phyloP scores from a whole-genome alignment of 139 green algal genomes.

The Asterochloris sp. region DNA sequence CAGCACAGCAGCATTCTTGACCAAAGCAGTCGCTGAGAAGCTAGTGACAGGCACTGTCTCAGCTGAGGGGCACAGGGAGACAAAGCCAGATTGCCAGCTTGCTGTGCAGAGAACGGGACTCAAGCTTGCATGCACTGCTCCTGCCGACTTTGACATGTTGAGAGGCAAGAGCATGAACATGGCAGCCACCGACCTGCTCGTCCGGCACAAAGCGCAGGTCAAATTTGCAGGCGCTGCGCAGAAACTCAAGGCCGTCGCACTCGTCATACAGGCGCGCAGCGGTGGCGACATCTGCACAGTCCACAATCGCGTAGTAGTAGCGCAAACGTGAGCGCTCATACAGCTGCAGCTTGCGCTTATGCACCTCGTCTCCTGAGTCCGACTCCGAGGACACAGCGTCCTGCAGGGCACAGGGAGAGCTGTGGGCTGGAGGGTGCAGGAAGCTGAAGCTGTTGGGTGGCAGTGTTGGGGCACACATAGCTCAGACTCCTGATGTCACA shows the following conservation, averaged over 20 bases:
- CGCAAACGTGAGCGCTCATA: conserved; percentile 86
- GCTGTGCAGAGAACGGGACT: neutral
- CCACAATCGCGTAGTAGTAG: conserved; percentile 81
- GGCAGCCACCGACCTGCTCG: conserved; percentile 26
- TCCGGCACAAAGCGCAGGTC: conserved; percentile 94
- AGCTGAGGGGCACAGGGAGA: no score
- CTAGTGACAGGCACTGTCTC: no score
- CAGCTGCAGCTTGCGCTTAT: conserved; percentile 58
- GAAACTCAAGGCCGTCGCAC: conserved; percentile 77
- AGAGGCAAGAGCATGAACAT: neutral
- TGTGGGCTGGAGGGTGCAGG: no score
- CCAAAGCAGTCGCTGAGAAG: no score
- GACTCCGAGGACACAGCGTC: neutral
- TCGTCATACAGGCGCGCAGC: conserved; percentile 76
- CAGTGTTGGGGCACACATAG: no score
- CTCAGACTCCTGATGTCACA: no score
- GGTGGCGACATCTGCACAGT: conserved; percentile 67
- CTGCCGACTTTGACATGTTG: neutral
- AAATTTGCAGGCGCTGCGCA: conserved; percentile 67
- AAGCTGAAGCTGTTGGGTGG: no score
- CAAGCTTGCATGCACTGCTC: neutral
- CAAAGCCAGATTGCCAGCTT: no score
- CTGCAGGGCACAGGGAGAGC: neutral
- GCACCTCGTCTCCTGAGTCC: conserved; percentile 33
- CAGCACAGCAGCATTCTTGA: no score